Percentiles rank a stretch among this genome's conserved stretches.
These are phyloP conservation scores for Russula ochroleuca DNA, from an alignment of 768 basidiomycete species.

Conservation along the genomic window DNA sequence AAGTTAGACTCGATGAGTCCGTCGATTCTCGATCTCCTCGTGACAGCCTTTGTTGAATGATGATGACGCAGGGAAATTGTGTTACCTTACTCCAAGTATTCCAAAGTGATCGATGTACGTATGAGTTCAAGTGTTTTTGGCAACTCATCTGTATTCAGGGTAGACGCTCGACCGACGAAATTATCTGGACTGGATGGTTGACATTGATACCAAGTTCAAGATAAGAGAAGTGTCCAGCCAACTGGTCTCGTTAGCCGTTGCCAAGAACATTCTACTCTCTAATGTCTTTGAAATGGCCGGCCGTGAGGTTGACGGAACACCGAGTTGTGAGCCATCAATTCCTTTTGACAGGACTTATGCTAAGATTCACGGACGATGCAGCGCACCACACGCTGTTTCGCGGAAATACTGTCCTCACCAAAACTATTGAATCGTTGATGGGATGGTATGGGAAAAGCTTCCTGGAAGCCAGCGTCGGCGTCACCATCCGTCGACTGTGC, in stretches of 20 bases:
- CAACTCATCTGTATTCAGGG: constrained; percentile 9
- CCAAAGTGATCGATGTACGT: constrained; percentile 54
- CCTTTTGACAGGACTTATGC: neutral
- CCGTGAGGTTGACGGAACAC: constrained; percentile 65
- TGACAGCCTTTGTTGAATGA: neutral
- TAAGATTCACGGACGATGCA: constrained; percentile 32
- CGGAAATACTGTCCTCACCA: constrained; percentile 48
- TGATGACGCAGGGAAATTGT: constrained; percentile 63
- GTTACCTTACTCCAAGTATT: constrained; percentile 62
- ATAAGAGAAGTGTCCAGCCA: constrained; percentile 58
- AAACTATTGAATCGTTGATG: constrained; percentile 75
- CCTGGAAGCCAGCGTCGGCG: constrained; percentile 75
- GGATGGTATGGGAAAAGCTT: constrained; percentile 76
- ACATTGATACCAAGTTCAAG: constrained; percentile 62
- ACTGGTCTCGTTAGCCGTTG: constrained; percentile 64
- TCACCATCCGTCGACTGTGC: constrained; percentile 62
- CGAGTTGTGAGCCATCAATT: constrained; percentile 49
- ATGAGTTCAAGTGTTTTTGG: neutral
- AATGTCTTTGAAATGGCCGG: constrained; percentile 67
- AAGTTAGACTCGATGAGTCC: constrained; percentile 72
- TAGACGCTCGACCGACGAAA: constrained; percentile 58
- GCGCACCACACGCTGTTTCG: constrained; percentile 78
- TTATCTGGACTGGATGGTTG: constrained; percentile 68
- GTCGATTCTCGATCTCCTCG: constrained; percentile 32
- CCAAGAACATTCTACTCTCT: constrained; percentile 58